Base-by-base conservation (phyloP, 352 stramenopile genomes). In the Globisporangium takayamanum region DNA sequence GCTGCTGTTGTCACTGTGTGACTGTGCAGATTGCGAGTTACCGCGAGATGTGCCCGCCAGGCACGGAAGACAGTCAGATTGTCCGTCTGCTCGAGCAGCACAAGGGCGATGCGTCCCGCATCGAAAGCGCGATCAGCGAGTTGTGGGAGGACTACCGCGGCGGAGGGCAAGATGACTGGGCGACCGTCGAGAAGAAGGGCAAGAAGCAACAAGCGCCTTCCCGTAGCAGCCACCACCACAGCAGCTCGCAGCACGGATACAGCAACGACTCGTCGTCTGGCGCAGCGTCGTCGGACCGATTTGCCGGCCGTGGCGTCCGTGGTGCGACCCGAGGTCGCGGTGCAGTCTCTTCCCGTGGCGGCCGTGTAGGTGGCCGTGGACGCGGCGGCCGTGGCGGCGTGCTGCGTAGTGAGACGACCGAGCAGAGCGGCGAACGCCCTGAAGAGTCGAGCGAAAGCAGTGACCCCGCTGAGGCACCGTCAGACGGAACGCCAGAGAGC, bases 101-200 rank as follows among this genome's bases (percentile, higher is more conserved):
- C 68, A 88, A 92, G 67, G 75, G 80, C 63, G 79, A 94, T 56
- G 70, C 83, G 33, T 68, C 78, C 49, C 72, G 73, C 60, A 92
- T 88, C 55, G 78, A 88, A 62, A 78, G 74, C 48, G 75, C 74
- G 39, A 87, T 94, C 48, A 94, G 73, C 50, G 84, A 94, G 67
- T 64, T 94, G 57, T 94, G 84, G 84, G 84, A 94, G 61, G 76
- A 91, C 59, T 69, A 89, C 67, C 82, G 75, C 63, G 77, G 78
- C 51, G 68, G 72, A 57, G 70, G 57, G 20, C 70, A 83, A 52
- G 75, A 88, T 46, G 83, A 80, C 47, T 94, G 84, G 84, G 84
- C 82, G 53, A 83, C 70, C 12, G 84, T 94, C 51, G 69, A 76
- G 56, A 94, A 94, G 63, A 92, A 91, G 60, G 69, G 57, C 53